Evolutionary conservation across 2,329 filamentous ascomycete species (phyloP).

Genomic region (Colletotrichum sp.): DNA sequence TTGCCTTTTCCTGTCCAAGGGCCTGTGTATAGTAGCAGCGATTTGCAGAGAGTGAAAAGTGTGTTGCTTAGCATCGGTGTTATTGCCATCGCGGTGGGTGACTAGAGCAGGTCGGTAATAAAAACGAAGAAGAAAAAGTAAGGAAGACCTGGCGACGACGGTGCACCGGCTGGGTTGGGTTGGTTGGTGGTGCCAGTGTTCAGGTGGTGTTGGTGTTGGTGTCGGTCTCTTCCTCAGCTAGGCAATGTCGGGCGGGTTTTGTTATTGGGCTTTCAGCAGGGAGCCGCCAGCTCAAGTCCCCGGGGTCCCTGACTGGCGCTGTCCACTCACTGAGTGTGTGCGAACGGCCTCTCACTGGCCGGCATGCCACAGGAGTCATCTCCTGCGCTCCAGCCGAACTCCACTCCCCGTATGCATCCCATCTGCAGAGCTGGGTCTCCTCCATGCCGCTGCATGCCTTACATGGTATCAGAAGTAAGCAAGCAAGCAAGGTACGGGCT

Average conservation of each 20-base stretch:
- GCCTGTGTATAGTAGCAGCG: neutral
- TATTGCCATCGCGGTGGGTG: neutral
- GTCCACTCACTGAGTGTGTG: neutral
- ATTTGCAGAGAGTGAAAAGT: neutral
- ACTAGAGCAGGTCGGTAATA: neutral
- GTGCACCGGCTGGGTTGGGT: neutral
- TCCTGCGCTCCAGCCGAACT: slow-evolving; percentile 6
- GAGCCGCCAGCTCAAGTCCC: slow-evolving; percentile 4
- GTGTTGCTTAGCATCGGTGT: neutral
- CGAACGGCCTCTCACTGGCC: neutral
- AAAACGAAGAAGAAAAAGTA: neutral
- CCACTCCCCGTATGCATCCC: neutral
- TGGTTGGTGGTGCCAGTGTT: neutral
- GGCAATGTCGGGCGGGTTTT: neutral
- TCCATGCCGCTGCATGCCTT: neutral
- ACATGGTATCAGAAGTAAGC: neutral
- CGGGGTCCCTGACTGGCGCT: neutral
- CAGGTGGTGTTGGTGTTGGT: neutral
- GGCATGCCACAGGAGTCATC: slow-evolving; percentile 19
- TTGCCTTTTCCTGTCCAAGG: neutral
- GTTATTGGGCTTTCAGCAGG: neutral
- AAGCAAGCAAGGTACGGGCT: neutral
- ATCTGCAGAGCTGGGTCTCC: neutral
- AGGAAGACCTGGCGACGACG: neutral
- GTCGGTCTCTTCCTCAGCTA: too few relatives aligned